A percentile compares a stretch with the other conserved stretches of the same genome.
Conservation (phyloP, 2,329 filamentous ascomycete species). For the Thelonectria olida region DNA sequence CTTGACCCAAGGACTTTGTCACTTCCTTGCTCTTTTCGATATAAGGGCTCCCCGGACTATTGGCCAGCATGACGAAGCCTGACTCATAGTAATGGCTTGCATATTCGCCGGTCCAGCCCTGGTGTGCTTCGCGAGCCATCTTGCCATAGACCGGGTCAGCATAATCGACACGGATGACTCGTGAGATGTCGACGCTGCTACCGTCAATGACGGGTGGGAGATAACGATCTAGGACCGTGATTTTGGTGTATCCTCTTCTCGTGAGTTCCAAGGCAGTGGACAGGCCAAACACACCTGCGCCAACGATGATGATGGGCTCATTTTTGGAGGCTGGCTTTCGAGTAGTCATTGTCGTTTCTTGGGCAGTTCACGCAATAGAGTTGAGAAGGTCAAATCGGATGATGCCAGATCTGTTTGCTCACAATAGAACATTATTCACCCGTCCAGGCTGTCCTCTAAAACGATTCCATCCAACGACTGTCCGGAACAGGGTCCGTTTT, state of each 20-base stretch:
- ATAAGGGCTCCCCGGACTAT: slow-evolving; percentile 31
- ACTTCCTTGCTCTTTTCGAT: slow-evolving; percentile 30
- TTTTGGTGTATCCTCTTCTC: slow-evolving; percentile 52
- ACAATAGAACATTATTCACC: neutral
- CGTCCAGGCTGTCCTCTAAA: neutral
- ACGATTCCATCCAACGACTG: neutral
- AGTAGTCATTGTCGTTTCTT: slow-evolving; percentile 26
- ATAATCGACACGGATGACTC: slow-evolving; percentile 65
- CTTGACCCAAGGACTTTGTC: slow-evolving; percentile 25
- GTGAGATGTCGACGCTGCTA: slow-evolving; percentile 53
- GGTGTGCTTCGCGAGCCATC: slow-evolving; percentile 56
- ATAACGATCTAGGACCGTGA: slow-evolving; percentile 57
- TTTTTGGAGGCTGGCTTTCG: slow-evolving; percentile 31
- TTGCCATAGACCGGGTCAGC: slow-evolving; percentile 68
- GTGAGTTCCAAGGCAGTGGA: slow-evolving; percentile 58
- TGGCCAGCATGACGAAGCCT: slow-evolving; percentile 44
- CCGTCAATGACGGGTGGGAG: slow-evolving; percentile 48
- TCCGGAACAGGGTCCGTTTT: neutral
- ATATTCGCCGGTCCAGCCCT: slow-evolving; percentile 40
- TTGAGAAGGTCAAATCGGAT: neutral
- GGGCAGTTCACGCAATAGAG: neutral
- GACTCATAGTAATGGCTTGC: slow-evolving; percentile 42
- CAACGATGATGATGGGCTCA: slow-evolving; percentile 49
- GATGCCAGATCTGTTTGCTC: neutral
- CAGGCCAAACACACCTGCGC: slow-evolving; percentile 60